These are phyloP conservation scores for Xerocomellus dryophilus DNA, from an alignment of 768 basidiomycete species.

Conservation along the genomic window DNA sequence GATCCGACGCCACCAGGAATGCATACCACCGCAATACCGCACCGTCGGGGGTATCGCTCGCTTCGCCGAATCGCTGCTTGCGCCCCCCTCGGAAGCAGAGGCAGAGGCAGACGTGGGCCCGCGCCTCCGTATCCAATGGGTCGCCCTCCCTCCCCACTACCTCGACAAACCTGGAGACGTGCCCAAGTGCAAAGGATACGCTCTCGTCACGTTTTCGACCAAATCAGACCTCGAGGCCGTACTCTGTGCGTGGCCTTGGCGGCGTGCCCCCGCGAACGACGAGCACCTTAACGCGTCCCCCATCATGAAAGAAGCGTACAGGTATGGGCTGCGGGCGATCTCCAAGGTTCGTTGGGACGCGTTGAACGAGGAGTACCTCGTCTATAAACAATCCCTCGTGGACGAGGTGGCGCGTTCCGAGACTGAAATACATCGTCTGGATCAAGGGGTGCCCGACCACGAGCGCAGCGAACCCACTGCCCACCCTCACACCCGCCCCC, in stretches of 20 bases:
- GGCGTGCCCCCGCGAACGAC: background rate
- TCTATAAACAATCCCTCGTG: conserved; percentile 45
- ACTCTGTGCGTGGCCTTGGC: conserved; percentile 59
- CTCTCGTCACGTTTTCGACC: conserved; percentile 56
- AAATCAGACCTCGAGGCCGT: conserved; percentile 41
- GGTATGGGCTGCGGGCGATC: conserved; percentile 58
- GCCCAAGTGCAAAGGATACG: conserved; percentile 81
- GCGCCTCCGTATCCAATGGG: conserved; percentile 42
- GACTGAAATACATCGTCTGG: background rate
- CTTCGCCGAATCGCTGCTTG: conserved; percentile 31
- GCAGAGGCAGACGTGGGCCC: background rate
- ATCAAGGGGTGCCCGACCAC: background rate
- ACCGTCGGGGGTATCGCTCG: conserved; percentile 28
- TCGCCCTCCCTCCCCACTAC: too few relatives aligned
- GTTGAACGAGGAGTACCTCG: conserved; percentile 60
- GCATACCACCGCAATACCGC: too few relatives aligned
- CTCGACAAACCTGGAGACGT: conserved; percentile 56
- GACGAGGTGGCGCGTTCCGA: conserved; percentile 37
- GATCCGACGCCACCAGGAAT: conserved; percentile 2
- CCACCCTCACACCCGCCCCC: too few relatives aligned
- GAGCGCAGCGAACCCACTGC: background rate
- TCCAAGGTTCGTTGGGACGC: conserved; percentile 60
- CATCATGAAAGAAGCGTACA: conserved; percentile 43
- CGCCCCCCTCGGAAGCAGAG: background rate
- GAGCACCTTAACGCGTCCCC: background rate